Conservation (phyloP, 73 alveolate genomes). For the Symbiodinium pilosum region DNA sequence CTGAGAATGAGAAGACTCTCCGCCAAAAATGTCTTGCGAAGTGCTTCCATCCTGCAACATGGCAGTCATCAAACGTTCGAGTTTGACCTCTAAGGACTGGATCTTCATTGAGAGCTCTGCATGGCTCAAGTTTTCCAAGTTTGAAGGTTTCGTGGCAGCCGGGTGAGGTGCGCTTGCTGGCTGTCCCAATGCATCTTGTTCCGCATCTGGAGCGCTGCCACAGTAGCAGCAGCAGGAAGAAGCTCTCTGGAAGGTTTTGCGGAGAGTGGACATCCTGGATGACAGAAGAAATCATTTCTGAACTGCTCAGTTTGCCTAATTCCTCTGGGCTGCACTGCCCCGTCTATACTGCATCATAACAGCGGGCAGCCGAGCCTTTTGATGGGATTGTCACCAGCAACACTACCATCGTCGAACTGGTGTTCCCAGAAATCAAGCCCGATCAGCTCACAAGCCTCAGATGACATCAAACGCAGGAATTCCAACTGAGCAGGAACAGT, state of each 20-base stretch:
- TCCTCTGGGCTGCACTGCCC: no score
- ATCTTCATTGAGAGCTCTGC: background rate
- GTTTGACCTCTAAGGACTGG: background rate
- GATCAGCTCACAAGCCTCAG: conserved; percentile 62
- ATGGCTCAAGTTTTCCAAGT: background rate
- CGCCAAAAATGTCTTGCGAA: background rate
- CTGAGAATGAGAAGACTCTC: background rate
- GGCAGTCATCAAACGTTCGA: background rate
- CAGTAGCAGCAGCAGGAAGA: background rate
- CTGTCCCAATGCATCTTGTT: background rate
- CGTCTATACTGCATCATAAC: no score
- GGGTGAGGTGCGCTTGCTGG: background rate
- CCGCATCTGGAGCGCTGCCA: background rate
- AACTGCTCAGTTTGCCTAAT: no score
- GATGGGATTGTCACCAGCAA: conserved; percentile 28
- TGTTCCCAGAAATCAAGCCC: conserved; percentile 80
- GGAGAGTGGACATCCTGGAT: background rate
- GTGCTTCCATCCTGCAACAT: background rate
- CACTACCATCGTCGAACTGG: conserved; percentile 84
- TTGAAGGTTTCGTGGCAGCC: background rate
- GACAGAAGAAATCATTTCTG: no score
- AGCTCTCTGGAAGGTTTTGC: background rate
- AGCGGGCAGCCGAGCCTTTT: no score
- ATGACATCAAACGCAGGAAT: background rate
- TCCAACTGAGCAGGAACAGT: no score